Evolutionary conservation across 1,284 basidiomycete species (phyloP).

Genomic region (Spongispora temasekensis): DNA sequence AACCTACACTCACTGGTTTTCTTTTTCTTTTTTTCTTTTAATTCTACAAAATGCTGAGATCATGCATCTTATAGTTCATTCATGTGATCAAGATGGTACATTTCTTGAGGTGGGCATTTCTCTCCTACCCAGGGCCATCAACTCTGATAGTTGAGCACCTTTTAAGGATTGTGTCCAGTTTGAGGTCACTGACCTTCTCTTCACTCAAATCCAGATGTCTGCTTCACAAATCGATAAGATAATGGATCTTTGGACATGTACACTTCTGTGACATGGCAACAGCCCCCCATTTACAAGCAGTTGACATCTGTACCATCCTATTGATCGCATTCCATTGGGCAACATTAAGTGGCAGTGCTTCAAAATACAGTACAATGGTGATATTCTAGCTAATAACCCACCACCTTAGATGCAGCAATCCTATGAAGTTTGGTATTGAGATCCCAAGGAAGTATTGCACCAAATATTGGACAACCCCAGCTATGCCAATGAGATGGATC

Average conservation of each 20-base stretch:
- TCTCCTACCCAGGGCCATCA: not conserved
- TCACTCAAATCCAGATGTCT: not conserved
- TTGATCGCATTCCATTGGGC: too few relatives aligned
- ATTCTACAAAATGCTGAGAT: not conserved
- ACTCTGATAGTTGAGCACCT: not conserved
- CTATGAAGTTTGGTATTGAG: not conserved
- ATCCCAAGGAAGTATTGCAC: not conserved
- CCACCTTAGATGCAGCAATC: not conserved
- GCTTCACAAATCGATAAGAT: not conserved
- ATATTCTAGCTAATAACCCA: too few relatives aligned
- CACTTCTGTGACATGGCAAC: too few relatives aligned
- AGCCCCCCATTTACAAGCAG: too few relatives aligned
- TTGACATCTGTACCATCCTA: too few relatives aligned
- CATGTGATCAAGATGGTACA: not conserved
- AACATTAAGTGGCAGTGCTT: too few relatives aligned
- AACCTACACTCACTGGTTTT: not conserved
- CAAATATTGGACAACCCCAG: not conserved
- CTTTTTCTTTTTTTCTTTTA: not conserved
- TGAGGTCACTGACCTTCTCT: not conserved
- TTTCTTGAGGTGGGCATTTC: too few relatives aligned
- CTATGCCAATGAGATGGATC: not conserved
- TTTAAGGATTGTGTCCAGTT: not conserved
- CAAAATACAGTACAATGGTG: too few relatives aligned
- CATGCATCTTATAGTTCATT: too few relatives aligned
- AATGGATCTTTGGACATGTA: not conserved